These are phyloP conservation scores for Xanthoconium stramineum DNA, from an alignment of 768 basidiomycete species.

Conservation along the genomic window DNA sequence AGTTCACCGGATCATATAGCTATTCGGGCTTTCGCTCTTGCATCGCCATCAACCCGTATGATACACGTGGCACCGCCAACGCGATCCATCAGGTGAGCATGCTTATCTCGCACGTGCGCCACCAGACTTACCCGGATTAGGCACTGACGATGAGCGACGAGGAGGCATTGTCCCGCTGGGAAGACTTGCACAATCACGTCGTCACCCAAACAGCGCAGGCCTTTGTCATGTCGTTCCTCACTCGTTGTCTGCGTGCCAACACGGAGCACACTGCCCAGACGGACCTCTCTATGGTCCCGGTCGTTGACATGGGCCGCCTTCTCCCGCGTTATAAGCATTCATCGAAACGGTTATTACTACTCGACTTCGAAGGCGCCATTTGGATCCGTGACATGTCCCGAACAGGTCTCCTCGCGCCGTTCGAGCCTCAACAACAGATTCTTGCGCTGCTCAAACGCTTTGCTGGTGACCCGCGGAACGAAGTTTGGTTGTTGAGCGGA, in stretches of 20 bases:
- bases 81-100: constrained; percentile 58
- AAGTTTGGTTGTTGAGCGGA: constrained; percentile 82
- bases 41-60: constrained; percentile 85
- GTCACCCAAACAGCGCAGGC: constrained; percentile 83
- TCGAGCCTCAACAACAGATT: constrained; percentile 37
- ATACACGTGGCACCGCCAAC: constrained; percentile 75
- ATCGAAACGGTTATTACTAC: constrained; percentile 57
- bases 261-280: constrained; percentile 52
- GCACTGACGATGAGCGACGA: constrained; percentile 77
- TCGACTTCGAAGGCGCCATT: constrained; percentile 81
- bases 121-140: constrained; percentile 16
- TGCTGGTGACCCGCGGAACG: constrained; percentile 61
- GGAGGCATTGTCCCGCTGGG: constrained; percentile 74
- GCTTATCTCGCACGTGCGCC: neutral
- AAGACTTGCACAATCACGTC: constrained; percentile 84
- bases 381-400: constrained; percentile 61
- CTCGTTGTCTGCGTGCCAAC: constrained; percentile 67
- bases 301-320: constrained; percentile 47
- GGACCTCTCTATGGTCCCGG: constrained; percentile 34
- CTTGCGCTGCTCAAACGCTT: constrained; percentile 56
- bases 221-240: constrained; percentile 78
- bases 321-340: constrained; percentile 68
- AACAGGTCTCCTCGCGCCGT: constrained; percentile 40
- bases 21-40: constrained; percentile 86
- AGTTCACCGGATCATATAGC: constrained; percentile 86